A percentile compares a stretch with the other conserved stretches of the same genome.
Evolutionary conservation across 1,284 basidiomycete genomes (phyloP).

Genomic region (Athelia sp.): DNA sequence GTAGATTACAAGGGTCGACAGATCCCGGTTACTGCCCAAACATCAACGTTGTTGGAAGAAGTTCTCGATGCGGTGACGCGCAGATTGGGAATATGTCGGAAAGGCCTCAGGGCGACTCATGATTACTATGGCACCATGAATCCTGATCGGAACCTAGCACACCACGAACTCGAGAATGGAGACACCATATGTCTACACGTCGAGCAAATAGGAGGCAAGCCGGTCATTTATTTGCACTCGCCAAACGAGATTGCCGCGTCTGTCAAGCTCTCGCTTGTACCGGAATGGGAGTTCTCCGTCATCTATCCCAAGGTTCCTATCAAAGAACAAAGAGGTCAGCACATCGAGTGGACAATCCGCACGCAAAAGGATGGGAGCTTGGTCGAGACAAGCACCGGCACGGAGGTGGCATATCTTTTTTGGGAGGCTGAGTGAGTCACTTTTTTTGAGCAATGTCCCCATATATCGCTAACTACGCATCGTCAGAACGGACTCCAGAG

Average conservation of each 20-base stretch:
- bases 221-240: background rate
- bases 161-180: background rate
- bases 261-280: constrained; percentile 14
- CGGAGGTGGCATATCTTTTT: constrained; percentile 26
- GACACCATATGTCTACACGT: background rate
- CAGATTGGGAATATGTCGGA: no score
- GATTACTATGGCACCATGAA: no score
- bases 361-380: constrained; percentile 20
- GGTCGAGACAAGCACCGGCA: constrained; percentile 13
- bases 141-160: background rate
- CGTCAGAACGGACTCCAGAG: constrained; percentile 3
- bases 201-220: background rate
- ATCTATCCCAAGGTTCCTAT: constrained; percentile 13
- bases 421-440: constrained; percentile 25
- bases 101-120: no score
- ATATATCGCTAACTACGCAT: background rate
- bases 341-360: constrained; percentile 21
- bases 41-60: no score
- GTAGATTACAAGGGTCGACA: no score
- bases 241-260: constrained; percentile 9
- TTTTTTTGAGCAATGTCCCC: background rate
- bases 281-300: constrained; percentile 18
- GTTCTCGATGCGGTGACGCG: no score
- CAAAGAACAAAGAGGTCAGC: constrained; percentile 6
- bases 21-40: no score